A percentile compares a stretch with the other conserved stretches of the same genome.
These are phyloP conservation scores for Colletotrichum kahawae DNA, from an alignment of 2,329 filamentous ascomycete species.

Conservation along the genomic window DNA sequence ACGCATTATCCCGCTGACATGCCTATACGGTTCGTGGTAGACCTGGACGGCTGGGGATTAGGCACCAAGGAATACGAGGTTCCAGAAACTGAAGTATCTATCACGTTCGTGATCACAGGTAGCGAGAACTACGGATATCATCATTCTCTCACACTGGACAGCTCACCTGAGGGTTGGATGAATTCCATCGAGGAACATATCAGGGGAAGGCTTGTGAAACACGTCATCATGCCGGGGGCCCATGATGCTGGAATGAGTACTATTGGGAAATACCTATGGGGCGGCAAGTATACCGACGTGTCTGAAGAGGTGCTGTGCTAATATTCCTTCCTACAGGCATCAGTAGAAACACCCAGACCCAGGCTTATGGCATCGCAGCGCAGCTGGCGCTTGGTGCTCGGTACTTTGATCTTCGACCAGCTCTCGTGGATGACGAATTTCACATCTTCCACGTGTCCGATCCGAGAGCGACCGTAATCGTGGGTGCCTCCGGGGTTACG, in stretches of 20 bases:
- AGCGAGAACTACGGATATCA: conserved; percentile 36
- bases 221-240: conserved; percentile 52
- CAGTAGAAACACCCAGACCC: conserved; percentile 47
- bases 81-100: conserved; percentile 32
- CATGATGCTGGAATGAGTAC: conserved; percentile 55
- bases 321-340: conserved; percentile 36
- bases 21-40: conserved; percentile 31
- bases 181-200: conserved; percentile 34
- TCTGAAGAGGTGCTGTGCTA: not conserved
- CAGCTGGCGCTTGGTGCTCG: conserved; percentile 51
- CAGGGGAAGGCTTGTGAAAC: conserved; percentile 43
- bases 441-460: not conserved
- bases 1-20: conserved; percentile 32
- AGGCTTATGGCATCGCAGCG: conserved; percentile 47
- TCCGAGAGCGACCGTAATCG: rapidly evolving
- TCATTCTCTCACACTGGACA: conserved; percentile 31
- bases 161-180: conserved; percentile 35
- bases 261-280: conserved; percentile 26
- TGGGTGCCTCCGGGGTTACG: not conserved
- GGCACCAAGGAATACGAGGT: conserved; percentile 38
- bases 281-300: not conserved
- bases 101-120: conserved; percentile 39
- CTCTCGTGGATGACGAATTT: conserved; percentile 27
- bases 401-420: conserved; percentile 53
- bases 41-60: conserved; percentile 34